Evolutionary conservation across 1,284 basidiomycete genomes (phyloP), one percentile per base, ranked within the genome.

Genomic region (Moesziomyces sp.): DNA sequence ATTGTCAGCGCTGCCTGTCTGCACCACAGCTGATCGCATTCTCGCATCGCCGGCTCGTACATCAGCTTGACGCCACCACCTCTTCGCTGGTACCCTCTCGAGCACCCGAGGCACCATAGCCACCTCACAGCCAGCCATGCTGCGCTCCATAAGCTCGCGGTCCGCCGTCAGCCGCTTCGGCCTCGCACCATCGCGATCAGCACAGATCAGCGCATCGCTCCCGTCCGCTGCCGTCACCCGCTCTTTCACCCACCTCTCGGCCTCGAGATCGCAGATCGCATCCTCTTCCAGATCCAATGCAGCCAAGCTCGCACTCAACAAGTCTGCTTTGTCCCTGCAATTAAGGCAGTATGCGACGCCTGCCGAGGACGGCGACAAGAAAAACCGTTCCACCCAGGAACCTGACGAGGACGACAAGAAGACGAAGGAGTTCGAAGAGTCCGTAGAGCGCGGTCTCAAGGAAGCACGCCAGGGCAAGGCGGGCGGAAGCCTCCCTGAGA

Each of bases 381-480:
- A 73, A 44, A 46, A 71, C 0, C 40, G 14, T 6, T 47, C 56
- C 3, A 30, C 56, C 21, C 62, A 68, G 54, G 58, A 69, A 40
- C 24, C 57, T 1, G 58, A 77, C 18, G 50, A 72, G 13, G 56
- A 68, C 8, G 68, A 69, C 11, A 49, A 65, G 43, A 69, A 77
- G 42, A 66, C 72, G 58, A 66, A 53, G 58, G 74, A 77, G 16
- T 77, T 79, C 28, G 69, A 76, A 21, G 70, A 78, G 49, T 75
- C 68, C 1, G 62, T 80, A 52, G 72, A 80, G 56, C 65, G 72
- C 23, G 78, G 78, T 16, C 64, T 80, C 47, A 59, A 70, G 46
- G 74, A 80, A 57, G 78, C 77, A n/a, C 76, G 76, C 43, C 59
- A 73, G 50, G 66, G 76, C 40, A 73, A 76, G 40, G 43, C 66